A percentile compares a stretch with the other conserved stretches of the same genome.
Evolutionary conservation across 2,329 filamentous ascomycete species (phyloP).

Genomic region (Fusarium marasasianum): DNA sequence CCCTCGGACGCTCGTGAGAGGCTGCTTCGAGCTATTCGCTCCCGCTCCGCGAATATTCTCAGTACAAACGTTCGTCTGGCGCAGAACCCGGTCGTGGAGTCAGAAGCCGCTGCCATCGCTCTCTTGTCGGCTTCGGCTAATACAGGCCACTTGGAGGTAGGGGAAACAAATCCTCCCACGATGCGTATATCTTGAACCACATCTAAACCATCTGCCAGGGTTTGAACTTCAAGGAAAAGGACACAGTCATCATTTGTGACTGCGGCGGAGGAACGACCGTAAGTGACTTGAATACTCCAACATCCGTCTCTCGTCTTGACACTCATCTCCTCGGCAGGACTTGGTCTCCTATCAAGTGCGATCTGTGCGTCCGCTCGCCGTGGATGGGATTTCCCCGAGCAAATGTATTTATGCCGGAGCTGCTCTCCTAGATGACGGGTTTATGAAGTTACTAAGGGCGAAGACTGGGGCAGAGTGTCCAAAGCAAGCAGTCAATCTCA

Average conservation of each 20-base stretch:
- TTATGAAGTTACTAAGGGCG: neutral
- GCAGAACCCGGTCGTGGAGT: neutral
- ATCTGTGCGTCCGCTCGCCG: neutral
- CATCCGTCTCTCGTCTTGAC: neutral
- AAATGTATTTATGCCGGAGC: neutral
- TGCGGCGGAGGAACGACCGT: neutral
- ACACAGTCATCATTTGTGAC: neutral
- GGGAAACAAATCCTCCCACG: neutral
- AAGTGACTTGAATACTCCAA: neutral
- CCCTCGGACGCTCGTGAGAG: no score
- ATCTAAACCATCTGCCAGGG: neutral
- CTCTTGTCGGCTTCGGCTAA: neutral
- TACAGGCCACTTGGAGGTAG: neutral
- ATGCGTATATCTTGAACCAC: neutral
- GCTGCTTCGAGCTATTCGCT: no score
- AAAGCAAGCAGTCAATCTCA: neutral
- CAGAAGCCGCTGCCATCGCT: neutral
- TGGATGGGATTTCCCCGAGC: neutral
- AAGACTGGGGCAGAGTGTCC: neutral
- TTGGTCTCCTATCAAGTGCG: neutral
- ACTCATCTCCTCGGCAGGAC: neutral
- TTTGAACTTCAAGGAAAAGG: neutral
- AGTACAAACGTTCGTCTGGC: neutral
- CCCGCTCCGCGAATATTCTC: neutral
- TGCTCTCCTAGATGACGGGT: neutral